phyloP scores from a whole-genome alignment of 495 filamentous ascomycete species.

The Podospora appendiculata region DNA sequence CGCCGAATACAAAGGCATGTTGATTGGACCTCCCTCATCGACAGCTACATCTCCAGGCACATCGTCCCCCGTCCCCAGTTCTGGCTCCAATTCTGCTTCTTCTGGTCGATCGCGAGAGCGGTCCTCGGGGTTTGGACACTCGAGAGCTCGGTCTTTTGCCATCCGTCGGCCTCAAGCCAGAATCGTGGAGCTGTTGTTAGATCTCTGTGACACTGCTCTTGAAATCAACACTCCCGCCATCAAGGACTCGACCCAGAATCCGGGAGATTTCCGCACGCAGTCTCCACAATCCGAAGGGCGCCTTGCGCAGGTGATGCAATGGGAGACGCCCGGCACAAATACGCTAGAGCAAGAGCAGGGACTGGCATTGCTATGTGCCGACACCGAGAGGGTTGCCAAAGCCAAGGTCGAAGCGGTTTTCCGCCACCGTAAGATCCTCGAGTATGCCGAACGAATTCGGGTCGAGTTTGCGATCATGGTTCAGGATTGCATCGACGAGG shows the following conservation, averaged over 20 bases:
- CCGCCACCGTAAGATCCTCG: constrained; percentile 85
- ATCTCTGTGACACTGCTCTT: constrained; percentile 90
- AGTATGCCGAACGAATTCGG: constrained; percentile 92
- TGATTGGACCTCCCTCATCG: constrained; percentile 68
- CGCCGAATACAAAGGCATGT: constrained; percentile 85
- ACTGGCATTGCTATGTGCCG: constrained; percentile 74
- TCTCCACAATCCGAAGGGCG: constrained; percentile 93
- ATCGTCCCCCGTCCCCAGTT: constrained; percentile 41
- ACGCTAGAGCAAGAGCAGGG: constrained; percentile 94
- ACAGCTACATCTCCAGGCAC: constrained; percentile 56
- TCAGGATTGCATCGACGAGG: constrained; percentile 88
- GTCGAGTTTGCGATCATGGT: constrained; percentile 86
- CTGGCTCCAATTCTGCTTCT: constrained; percentile 56
- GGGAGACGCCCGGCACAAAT: constrained; percentile 86
- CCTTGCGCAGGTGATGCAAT: constrained; percentile 86
- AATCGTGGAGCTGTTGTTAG: constrained; percentile 88
- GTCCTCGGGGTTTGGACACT: constrained; percentile 65
- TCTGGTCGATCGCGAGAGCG: constrained; percentile 71
- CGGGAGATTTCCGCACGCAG: constrained; percentile 73
- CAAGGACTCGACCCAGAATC: constrained; percentile 65
- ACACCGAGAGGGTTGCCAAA: constrained; percentile 74
- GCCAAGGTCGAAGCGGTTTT: constrained; percentile 89
- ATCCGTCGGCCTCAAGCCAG: constrained; percentile 80
- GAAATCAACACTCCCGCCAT: constrained; percentile 92
- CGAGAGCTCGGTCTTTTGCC: constrained; percentile 71